Base-by-base conservation (phyloP, 2,329 filamentous ascomycete genomes). In the Beauveria brongniartii region DNA sequence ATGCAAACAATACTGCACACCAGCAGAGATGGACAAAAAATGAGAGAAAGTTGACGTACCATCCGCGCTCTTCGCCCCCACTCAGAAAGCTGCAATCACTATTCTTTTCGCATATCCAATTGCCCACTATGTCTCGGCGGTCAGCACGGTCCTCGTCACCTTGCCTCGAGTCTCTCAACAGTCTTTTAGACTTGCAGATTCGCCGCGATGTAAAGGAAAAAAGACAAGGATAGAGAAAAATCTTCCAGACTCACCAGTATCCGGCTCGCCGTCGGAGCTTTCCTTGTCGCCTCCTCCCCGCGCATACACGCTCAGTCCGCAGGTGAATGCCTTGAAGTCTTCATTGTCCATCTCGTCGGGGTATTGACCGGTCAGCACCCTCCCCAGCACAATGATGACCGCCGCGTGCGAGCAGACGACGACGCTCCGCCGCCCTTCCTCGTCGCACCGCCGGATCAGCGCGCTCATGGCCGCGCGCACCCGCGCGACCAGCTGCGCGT, bases 371-470 rank as follows among this genome's bases (percentile, higher is more conserved):
- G 92, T 97, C 67, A 99, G 77, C 1, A 85, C 86, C 46, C 94
- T 82, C 1, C 93, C 93, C 66, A 94, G 83, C 9, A 90, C 88
- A 70, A 99, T 97, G 68, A 97, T 83, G 12, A 88, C 85, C 4
- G 94, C 94, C 1, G 94, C 94, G 76, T 99, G 94, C 1, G 90
- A 89, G 74, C 91, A 96, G 44, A 99, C 80, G 46, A 97, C 74
- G 26, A 96, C 80, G 0, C 90, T 82, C 67, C 83, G 85, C 44
- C 82, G 78, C n/a, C 85, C 83, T 54, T 89, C 80, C n/a, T 74
- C 73, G 70, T 97, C 92, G 62, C 90, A 86, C 58, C 85, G 81
- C 30, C 82, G 79, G 66, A 97, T 88, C 66, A 97, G 85, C 52
- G 81, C 81, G 48, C 83, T 77, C 47, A 96, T 75, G 2, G 87